These are phyloP conservation scores for Candida alai DNA, from an alignment of 805 yeast species.

Conservation along the genomic window DNA sequence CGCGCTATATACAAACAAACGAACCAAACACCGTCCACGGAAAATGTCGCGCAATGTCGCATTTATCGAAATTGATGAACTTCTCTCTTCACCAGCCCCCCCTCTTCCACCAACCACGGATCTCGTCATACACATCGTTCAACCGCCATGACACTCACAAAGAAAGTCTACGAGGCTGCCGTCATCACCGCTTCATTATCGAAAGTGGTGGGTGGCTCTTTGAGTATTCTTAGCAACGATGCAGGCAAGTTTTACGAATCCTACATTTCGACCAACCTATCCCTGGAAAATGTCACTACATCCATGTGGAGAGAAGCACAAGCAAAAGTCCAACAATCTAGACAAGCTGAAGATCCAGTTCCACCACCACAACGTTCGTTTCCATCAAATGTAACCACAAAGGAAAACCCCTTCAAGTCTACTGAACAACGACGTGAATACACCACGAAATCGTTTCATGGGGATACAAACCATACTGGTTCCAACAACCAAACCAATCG, in stretches of 20 bases:
- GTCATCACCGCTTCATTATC: constrained; percentile 23
- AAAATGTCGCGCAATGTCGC: no score
- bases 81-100: no score
- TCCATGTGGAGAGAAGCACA: constrained; percentile 23
- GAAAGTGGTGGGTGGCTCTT: constrained; percentile 18
- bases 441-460: constrained; percentile 10
- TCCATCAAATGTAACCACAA: constrained; percentile 1
- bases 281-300: no score
- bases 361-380: neutral
- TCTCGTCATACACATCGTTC: no score
- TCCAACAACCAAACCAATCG: neutral
- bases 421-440: constrained; percentile 8
- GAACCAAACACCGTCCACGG: no score
- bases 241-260: constrained; percentile 15
- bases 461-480: constrained; percentile 5
- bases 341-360: constrained; percentile 2
- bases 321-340: constrained; percentile 9
- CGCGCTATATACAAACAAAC: no score
- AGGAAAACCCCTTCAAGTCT: constrained; percentile 2
- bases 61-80: no score
- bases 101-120: constrained; percentile 2
- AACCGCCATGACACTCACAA: constrained; percentile 10
- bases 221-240: constrained; percentile 18
- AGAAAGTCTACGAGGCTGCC: constrained; percentile 17
- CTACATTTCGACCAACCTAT: constrained; percentile 18